Base-by-base conservation (phyloP, 179 eudicot genomes). In the Beta corolliflora region DNA sequence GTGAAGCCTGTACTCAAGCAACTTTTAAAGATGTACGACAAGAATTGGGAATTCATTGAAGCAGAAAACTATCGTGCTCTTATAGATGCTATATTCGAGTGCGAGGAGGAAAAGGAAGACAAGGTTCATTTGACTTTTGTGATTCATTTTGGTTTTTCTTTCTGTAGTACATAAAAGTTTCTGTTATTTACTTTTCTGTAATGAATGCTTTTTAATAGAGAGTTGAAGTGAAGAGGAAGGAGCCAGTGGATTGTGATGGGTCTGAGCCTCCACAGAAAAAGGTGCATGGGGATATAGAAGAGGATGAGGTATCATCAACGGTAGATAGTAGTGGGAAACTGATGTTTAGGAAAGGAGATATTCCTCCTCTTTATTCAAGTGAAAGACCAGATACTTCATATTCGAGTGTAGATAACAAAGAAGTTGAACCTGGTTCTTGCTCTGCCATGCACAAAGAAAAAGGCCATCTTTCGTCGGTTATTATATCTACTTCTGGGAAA, bases 11-110 rank as follows among this genome's bases (percentile, higher is more conserved):
- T 87, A 69, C 82, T 94, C 55, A 91, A 91, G 81, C 83, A 85
- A 23, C 93, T 94, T 46, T 70, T 91, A 65, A 81, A 81, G 56
- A 53, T 94, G 81, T 94, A 87, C 81, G 96, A 91, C 58, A 88
- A 84, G 81, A 91, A 92, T 29, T 94, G 98, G 98, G 90, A 87
- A 81, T 92, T 90, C 79, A 93, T 94, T 56, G 98, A 93, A 87
- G 93, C 81, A 72, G 98, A 93, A 84, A 90, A 92, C 77, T 94
- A 94, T 74, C 89, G 98, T 71, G 95, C 79, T 31, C 94, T 93
- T 81, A 87, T 85, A 55, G 98, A 94, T 88, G 96, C 96, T 82
- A 90, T 94, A 76, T 92, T 94, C 85, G 98, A 94, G 25, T 65
- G 63, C 78, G 89, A 89, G 16, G 77, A 73, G 8, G 44, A 73